Base-by-base conservation (phyloP, 768 basidiomycete genomes). In the Tremella mesenterica region DNA sequence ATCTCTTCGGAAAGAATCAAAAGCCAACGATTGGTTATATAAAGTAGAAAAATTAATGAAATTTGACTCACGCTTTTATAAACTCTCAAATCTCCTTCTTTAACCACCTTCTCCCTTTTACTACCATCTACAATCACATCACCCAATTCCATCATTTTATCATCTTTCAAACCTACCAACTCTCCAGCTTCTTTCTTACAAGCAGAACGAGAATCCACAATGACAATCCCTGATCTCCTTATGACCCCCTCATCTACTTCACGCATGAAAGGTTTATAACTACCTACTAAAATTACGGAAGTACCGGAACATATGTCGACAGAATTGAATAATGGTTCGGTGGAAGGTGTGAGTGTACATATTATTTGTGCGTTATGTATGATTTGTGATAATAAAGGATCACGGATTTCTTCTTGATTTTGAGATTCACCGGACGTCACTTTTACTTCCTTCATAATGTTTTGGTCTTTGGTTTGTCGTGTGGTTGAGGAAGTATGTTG, bases 121-220 rank as follows among this genome's bases (percentile, higher is more conserved):
- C 48, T 52, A 1, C 56, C 31, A 0, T 58, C 61, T 1, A 52
- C 54, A 44, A 85, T 73, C 14, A 85, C 66, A 57, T 86, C 80
- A 4, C 88, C 88, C 0, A 92, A 76, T 69, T 90, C 89, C 4
- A 80, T 70, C 57, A 87, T 58, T 23, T 78, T 73, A 1, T 69
- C 73, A 0, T 69, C 67, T 0, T n/a, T 20, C n/a, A 66, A 8
- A 10, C 59, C 50, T 48, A 89, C 85, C 33, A 92, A 75, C 61
- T 93, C 90, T 0, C 90, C 89, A 0, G 88, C 86, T 68, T 92
- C 90, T 0, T 74, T 67, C n/a, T 76, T 57, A 63, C 86, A 89
- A 2, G 85, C 87, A 2, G 78, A 75, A 41, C 76, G 71, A 0
- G 85, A 88, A 70, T 93, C 89, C 0, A 91, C 88, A 0, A 88